Evolutionary conservation across 768 basidiomycete species (phyloP), one percentile per base, ranked within the genome.

Genomic region (Podaxis pistillaris): DNA sequence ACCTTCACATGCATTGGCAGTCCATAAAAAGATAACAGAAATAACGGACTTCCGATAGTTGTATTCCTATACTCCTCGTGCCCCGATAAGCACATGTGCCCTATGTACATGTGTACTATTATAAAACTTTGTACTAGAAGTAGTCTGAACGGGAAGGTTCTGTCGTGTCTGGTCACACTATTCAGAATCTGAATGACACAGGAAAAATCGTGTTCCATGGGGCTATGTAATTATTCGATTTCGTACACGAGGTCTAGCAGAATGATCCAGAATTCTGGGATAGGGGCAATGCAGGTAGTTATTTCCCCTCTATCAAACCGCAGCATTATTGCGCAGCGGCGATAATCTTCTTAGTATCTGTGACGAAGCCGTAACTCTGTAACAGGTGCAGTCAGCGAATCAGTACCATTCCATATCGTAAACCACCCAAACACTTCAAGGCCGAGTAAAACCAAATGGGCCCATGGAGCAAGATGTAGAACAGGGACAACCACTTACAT

Each of bases 311-410:
- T 28, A 37, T 40, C 22, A 51, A 52, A 13, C 30, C 58, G 50
- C 40, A 54, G 33, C 36, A 33, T 63, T 60, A 53, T 41, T 63
- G 15, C 51, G 66, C 66, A 63, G 71, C 70, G 53, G 68, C 61
- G 24, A 73, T 67, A 38, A 78, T 63, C 44, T 72, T 70, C 58
- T 66, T 64, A 11, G 74, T 73, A 64, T 77, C 75, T n/a, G 75
- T 77, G 9, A 84, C 74, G 70, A 85, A 86, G 3, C 83, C 85
- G 57, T 84, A 86, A 64, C 72, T 74, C 83, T 85, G 63, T 62
- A 58, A 58, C 17, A n/a, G 63, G 58, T 19, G 37, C 49, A 62
- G 24, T 37, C n/a, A 67, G 52, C 52, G 51, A 68, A 61, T 57
- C 56, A 9, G 30, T 9, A 1, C 55, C 36, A 2, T 36, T 19